Base-by-base conservation (phyloP, 257 asterid genomes). In the Verbena officinalis region DNA sequence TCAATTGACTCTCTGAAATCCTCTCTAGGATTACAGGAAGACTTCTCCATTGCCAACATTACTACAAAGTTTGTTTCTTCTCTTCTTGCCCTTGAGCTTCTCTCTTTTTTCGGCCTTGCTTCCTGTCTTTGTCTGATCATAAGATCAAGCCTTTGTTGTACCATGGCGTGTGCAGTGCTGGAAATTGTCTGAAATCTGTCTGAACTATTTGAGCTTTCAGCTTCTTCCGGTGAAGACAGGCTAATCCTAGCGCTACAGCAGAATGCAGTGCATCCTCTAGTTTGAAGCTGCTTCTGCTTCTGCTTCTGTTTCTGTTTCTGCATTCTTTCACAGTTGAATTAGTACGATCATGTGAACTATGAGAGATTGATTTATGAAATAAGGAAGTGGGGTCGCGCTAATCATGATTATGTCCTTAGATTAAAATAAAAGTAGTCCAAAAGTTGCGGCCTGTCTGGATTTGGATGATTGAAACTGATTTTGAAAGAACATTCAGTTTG, bases 131-230 rank as follows among this genome's bases (percentile, higher is more conserved):
- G 86, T 46, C 75, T 78, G 33, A 89, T 89, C 87, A 89, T 83
- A 64, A 60, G 79, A 30, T 83, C 96, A 15, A 90, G 71, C 81
- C 79, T 83, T 57, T 84, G 88, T 58, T 86, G 95, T 27, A 90
- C 94, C 94, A 87, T 83, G 38, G 95, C 91, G 43, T 90, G 91
- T 36, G 91, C 76, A 38, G 80, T 59, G 80, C 88, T 83, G n/a
- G 91, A 89, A 38, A 86, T 69, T 0, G 79, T 52, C 9, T 73
- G 80, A 50, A 74, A 52, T 43, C 83, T 67, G 14, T 33, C 76
- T 9, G 91, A 80, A 51, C 49, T 67, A 16, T 4, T 23, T 1
- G 87, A 78, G 75, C 80, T 83, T 40, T 81, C 95, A 7, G 75
- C 66, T 67, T 70, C 84, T 58, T 83, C 91, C 2, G 75, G 62